Evolutionary conservation across 441 rosid species (phyloP), one percentile per base, ranked within the genome.

Genomic region (Euphorbia schlechtendalii): DNA sequence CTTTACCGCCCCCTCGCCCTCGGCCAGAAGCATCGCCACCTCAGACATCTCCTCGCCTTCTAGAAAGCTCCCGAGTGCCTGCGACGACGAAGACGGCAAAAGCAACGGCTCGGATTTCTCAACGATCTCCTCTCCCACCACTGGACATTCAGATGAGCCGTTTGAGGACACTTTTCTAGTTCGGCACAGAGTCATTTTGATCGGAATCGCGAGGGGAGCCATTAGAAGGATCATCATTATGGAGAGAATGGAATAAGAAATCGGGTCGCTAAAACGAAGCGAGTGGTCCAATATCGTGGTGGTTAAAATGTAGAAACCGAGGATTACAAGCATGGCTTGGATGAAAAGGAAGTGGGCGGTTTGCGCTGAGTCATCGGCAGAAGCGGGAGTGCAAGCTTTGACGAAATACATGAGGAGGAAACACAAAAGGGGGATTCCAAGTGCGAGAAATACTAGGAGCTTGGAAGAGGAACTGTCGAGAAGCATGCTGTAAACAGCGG

Each of bases 1-100:
- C 84, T 70, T 93, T 62, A 90, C 82, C 32, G 97, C 97, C 40
- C 97, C 99, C 71, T 88, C 93, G 43, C 96, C 99, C 57, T 74
- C 68, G 17, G 99, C 97, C 20, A 90, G 83, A 75, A 93, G 96
- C 55, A 59, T 81, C 49, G 84, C 90, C 73, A 86, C 83, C 65
- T 93, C 95, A 0, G 85, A 81, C 13, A 27, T 73, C 55, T 82
- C 87, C 18, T 80, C 92, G 22, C 55, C 80, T 17, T 92, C 92
- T 22, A 38, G 75, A 56, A 86, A 84, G 64, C 82, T 74, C 21
- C 87, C 88, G 20, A 86, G 85, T 66, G 77, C 32, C 28, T 85
- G 56, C 15, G 86, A 80, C 32, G 92, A 86, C 34, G 86, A 72
- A 61, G 87, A 83, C 56, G 82, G 74, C 17, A 67, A 73, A 64